Percentiles rank a stretch among this genome's conserved stretches.
Conservation (phyloP, 495 filamentous ascomycete genomes). For the Tuber magnatum region DNA sequence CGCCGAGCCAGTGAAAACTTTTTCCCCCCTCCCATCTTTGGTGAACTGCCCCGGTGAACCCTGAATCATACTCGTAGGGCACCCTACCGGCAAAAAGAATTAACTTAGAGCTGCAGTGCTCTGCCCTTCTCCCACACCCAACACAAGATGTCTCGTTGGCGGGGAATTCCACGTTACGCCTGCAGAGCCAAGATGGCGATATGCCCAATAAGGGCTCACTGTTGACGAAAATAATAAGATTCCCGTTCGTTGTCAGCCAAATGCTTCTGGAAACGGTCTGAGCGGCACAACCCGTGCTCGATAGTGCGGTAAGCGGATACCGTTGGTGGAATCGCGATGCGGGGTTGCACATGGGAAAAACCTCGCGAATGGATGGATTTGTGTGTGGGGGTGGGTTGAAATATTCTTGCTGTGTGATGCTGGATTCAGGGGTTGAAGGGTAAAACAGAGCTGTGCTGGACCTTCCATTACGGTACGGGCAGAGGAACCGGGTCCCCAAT, state of each 20-base stretch:
- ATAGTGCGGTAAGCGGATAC: not conserved
- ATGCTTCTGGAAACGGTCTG: slow-evolving; percentile 1
- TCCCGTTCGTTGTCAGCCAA: not conserved
- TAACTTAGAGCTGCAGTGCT: not conserved
- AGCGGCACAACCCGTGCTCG: not conserved
- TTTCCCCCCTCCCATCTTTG: not conserved
- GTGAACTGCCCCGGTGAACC: not conserved
- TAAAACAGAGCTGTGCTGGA: not conserved
- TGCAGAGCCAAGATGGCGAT: not conserved
- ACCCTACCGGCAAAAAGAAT: not conserved
- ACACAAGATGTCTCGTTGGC: not conserved
- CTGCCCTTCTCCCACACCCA: not conserved
- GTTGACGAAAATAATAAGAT: not conserved
- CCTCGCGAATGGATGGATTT: not conserved
- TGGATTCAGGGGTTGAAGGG: not conserved
- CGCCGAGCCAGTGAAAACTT: not conserved
- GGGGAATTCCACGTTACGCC: not conserved
- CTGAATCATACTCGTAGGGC: not conserved
- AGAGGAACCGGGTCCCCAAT: not conserved
- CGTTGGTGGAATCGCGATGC: slow-evolving; percentile 3
- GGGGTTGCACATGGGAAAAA: not conserved
- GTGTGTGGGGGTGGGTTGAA: not conserved
- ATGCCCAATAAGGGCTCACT: not conserved
- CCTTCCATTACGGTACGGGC: not conserved
- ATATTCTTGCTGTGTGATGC: not conserved